These are phyloP conservation scores for Erodium trifolium DNA, from an alignment of 441 rosid genomes.

Conservation along the genomic window DNA sequence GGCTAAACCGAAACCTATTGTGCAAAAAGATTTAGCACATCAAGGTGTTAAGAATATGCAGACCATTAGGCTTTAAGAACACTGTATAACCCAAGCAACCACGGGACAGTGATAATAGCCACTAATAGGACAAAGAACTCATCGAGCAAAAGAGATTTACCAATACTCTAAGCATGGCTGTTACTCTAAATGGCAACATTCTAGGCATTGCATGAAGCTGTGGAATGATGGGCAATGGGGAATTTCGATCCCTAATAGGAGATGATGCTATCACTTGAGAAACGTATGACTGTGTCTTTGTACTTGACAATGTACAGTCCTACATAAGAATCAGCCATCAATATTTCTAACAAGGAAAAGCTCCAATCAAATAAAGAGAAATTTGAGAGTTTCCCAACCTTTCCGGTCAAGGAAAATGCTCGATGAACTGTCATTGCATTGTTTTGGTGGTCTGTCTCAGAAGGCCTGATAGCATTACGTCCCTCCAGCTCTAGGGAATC, in stretches of 20 bases:
- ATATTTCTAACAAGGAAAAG: conserved; percentile 17
- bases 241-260: conserved; percentile 34
- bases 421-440: conserved; percentile 91
- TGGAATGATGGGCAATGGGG: conserved; percentile 56
- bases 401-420: conserved; percentile 62
- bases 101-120: not conserved
- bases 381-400: conserved; percentile 35
- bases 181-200: conserved; percentile 75
- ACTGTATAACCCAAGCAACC: not conserved
- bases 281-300: conserved; percentile 53
- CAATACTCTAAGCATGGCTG: conserved; percentile 77
- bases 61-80: not conserved
- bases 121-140: not conserved
- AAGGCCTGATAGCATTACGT: conserved; percentile 29
- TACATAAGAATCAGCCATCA: conserved; percentile 27
- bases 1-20: not conserved
- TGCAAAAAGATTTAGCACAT: conserved; percentile 5
- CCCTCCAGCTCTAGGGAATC: conserved; percentile 35
- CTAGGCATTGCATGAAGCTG: conserved; percentile 59
- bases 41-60: not conserved
- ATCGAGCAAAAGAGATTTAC: conserved; percentile 33
- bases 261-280: conserved; percentile 65
- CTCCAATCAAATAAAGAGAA: conserved; percentile 7
- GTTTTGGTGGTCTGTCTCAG: conserved; percentile 61
- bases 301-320: conserved; percentile 47